These are phyloP conservation scores for Pestalotiopsis sp. DNA, from an alignment of 2,329 filamentous ascomycete species.

Conservation along the genomic window DNA sequence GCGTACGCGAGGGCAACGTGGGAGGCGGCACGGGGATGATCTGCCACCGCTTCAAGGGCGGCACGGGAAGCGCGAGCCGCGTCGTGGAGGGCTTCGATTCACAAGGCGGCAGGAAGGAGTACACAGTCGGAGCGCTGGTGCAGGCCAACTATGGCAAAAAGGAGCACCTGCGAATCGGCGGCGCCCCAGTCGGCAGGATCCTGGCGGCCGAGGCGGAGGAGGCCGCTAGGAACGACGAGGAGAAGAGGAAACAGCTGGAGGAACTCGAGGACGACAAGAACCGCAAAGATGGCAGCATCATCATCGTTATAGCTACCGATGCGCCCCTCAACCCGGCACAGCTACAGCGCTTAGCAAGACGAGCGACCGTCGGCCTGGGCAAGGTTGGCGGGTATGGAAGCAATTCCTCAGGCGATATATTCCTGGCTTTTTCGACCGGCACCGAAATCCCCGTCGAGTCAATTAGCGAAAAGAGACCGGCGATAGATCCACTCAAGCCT, in stretches of 20 bases:
- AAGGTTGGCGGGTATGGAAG: slow-evolving; percentile 63
- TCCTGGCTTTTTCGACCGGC: slow-evolving; percentile 67
- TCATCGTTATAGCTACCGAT: slow-evolving; percentile 62
- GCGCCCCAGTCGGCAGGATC: slow-evolving; percentile 63
- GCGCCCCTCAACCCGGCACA: slow-evolving; percentile 61
- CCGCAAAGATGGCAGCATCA: slow-evolving; percentile 63
- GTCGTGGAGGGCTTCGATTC: slow-evolving; percentile 50
- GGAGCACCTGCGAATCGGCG: slow-evolving; percentile 58
- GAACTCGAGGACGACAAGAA: slow-evolving; percentile 41
- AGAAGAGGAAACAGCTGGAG: slow-evolving; percentile 31
- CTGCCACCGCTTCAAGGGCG: slow-evolving; percentile 68
- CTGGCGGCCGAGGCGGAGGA: slow-evolving; percentile 46
- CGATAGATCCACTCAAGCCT: slow-evolving; percentile 42
- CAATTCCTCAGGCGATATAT: slow-evolving; percentile 68
- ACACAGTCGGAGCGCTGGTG: slow-evolving; percentile 63
- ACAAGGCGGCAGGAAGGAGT: slow-evolving; percentile 41
- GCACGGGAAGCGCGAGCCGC: slow-evolving; percentile 64
- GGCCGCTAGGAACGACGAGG: slow-evolving; percentile 23
- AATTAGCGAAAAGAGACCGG: slow-evolving; percentile 29
- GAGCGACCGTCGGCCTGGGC: slow-evolving; percentile 63
- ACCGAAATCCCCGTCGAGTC: slow-evolving; percentile 51
- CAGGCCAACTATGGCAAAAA: slow-evolving; percentile 67
- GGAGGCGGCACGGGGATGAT: slow-evolving; percentile 72
- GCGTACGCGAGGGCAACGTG: slow-evolving; percentile 62
- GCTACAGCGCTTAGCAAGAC: slow-evolving; percentile 59